Evolutionary conservation across 2,329 filamentous ascomycete genomes (phyloP).

Genomic region (Dactylellina leptospora): DNA sequence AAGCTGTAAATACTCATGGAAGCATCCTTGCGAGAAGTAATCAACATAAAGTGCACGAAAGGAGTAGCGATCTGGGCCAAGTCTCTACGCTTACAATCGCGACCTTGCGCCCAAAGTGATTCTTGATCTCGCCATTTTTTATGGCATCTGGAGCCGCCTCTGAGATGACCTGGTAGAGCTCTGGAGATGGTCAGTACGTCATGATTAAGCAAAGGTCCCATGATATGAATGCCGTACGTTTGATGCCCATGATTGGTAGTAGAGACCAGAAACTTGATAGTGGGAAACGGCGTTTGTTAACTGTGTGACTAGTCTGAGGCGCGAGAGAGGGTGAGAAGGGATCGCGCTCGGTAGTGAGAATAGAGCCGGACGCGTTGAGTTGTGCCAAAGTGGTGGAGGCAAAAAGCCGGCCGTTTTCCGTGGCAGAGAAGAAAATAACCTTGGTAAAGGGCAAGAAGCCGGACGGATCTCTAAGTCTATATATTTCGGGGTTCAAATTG

Average conservation of each 20-base stretch:
- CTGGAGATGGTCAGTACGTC: constrained; percentile 58
- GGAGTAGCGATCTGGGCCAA: neutral
- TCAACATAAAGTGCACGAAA: neutral
- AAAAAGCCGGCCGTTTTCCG: constrained; percentile 5
- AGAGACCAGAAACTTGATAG: neutral
- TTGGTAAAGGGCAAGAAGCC: neutral
- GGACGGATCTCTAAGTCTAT: no score
- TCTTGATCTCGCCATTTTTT: constrained; percentile 98
- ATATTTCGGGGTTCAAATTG: no score
- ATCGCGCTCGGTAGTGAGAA: no score
- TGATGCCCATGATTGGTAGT: constrained; percentile 64
- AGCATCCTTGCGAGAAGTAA: constrained; percentile 60
- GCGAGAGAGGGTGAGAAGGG: neutral
- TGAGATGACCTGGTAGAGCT: constrained; percentile 81
- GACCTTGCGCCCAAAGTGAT: constrained; percentile 97
- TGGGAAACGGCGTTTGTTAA: neutral
- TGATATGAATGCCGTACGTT: constrained; percentile 60
- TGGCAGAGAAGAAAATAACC: constrained; percentile 4
- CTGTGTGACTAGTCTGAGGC: neutral
- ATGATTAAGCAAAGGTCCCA: neutral
- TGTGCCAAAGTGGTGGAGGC: neutral
- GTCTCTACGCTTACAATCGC: constrained; percentile 79
- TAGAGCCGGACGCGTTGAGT: neutral
- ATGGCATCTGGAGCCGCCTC: constrained; percentile 94
- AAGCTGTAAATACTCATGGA: constrained; percentile 99